Base-by-base conservation (phyloP, 495 filamentous ascomycete genomes). In the Hypomontagnella submonticulosa region DNA sequence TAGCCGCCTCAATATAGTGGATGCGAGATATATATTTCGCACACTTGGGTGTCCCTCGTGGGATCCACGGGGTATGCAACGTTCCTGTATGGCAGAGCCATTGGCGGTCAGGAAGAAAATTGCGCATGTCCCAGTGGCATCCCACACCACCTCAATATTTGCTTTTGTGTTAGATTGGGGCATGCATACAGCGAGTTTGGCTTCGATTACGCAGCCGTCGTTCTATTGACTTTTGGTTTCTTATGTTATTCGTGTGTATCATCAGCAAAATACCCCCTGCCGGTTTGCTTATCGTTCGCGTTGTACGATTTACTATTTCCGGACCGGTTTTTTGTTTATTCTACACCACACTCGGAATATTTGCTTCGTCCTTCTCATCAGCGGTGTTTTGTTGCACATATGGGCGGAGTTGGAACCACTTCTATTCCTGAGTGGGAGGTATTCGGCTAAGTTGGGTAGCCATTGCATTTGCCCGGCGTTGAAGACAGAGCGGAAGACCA, bases 391-490 rank as follows among this genome's bases (percentile, higher is more conserved):
- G 16, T 15, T 41, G 42, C 20, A 40, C 56, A 52, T 67, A 44
- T 23, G 49, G 41, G 23, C 19, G 58, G 41, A 42, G 32, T 65
- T 58, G 33, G 42, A 16, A 10, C 13, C 6, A 37, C 16, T 9
- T 41, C 15, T 49, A 9, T 54, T 47, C 27, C 30, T 33, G 20
- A 40, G 30, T 63, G 57, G 51, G 27, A 52, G 57, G 23, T 47
- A 51, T 58, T 49, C 30, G 47, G 64, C 36, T 53, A 54, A 40
- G 64, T 41, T 58, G 43, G 47, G 40, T 53, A 46, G 47, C 46
- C 41, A 58, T 13, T 57, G 64, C 64, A 67, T 67, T n/a, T 58
- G 57, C 36, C 47, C 23, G 64, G 64, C 46, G 64, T 61, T 62
- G 27, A 27, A n/a, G 57, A 57, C 34, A 10, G 32, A 53, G 49